Conservation (phyloP, 2,329 filamentous ascomycete species). For the Hysterium pulicare region DNA sequence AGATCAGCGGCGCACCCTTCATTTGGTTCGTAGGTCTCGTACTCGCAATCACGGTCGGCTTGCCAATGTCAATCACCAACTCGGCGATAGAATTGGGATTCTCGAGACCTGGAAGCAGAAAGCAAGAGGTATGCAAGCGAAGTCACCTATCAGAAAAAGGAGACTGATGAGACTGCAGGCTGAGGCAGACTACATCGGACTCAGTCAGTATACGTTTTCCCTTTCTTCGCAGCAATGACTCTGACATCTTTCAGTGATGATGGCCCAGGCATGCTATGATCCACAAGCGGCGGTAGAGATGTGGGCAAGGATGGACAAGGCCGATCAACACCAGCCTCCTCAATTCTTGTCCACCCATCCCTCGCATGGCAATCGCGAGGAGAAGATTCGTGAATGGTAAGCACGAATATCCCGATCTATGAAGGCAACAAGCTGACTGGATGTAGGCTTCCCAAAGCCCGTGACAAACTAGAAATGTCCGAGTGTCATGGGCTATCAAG, state of each 20-base stretch:
- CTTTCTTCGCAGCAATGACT: background rate
- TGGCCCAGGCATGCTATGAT: conserved; percentile 75
- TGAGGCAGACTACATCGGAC: conserved; percentile 76
- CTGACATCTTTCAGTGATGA: conserved; percentile 56
- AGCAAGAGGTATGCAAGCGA: conserved; percentile 54
- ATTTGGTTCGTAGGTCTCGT: conserved; percentile 38
- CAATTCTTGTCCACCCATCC: conserved; percentile 77
- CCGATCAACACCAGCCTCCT: conserved; percentile 53
- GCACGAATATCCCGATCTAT: background rate
- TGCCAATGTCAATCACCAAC: conserved; percentile 39
- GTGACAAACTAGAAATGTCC: conserved; percentile 1
- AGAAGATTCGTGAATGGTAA: conserved; percentile 62
- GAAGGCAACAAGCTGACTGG: background rate
- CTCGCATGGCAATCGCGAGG: conserved; percentile 62
- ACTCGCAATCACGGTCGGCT: conserved; percentile 40
- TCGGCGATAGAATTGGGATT: conserved; percentile 61
- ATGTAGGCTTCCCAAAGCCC: background rate
- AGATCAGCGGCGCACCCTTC: conserved; percentile 47
- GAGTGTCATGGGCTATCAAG: background rate
- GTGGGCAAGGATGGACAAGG: conserved; percentile 59
- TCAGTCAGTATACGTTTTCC: conserved; percentile 42
- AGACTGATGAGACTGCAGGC: conserved; percentile 41
- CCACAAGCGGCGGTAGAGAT: conserved; percentile 64
- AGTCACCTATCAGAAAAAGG: background rate
- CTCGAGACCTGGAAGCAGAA: conserved; percentile 63